A percentile compares a stretch with the other conserved stretches of the same genome.
Conservation (phyloP, 768 basidiomycete species). For the Serendipita sp. region DNA sequence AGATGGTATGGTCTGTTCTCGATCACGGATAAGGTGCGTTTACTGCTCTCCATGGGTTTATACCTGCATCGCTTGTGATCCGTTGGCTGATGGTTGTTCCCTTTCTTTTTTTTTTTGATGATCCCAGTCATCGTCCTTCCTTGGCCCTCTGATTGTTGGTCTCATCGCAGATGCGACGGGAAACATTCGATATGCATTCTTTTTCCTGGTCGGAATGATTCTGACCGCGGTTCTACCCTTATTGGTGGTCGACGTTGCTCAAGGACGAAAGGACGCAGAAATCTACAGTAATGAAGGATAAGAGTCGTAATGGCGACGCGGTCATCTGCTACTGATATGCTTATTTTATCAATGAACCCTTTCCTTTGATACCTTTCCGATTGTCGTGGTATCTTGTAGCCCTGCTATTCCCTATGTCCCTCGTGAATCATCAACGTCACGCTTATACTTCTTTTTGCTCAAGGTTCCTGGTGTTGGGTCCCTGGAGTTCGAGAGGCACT, state of each 20-base stretch:
- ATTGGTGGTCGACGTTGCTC: constrained; percentile 47
- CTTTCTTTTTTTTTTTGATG: not conserved
- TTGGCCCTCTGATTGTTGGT: constrained; percentile 81
- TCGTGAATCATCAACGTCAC: too few species aligned
- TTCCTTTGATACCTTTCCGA: too few species aligned
- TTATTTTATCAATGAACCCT: too few species aligned
- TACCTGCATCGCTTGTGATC: not conserved
- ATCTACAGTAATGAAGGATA: constrained; percentile 12
- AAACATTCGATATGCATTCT: constrained; percentile 82
- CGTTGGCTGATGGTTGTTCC: not conserved
- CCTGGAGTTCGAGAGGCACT: too few species aligned
- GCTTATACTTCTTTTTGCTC: too few species aligned
- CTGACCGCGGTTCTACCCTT: constrained; percentile 70
- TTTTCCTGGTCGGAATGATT: constrained; percentile 72
- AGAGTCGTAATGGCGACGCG: not conserved
- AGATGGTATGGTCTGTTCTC: constrained; percentile 79
- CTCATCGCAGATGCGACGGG: constrained; percentile 77
- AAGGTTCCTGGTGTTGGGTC: too few species aligned
- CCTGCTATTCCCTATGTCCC: too few species aligned
- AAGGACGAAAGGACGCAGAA: constrained; percentile 39
- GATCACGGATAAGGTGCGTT: constrained; percentile 70
- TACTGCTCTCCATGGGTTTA: not conserved
- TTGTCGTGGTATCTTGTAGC: too few species aligned
- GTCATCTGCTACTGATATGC: too few species aligned
- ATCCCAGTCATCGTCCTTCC: constrained; percentile 68